A percentile compares a stretch with the other conserved stretches of the same genome.
These are phyloP conservation scores for Pilasporangium apinafurcum DNA, from an alignment of 352 stramenopile genomes.

Conservation along the genomic window DNA sequence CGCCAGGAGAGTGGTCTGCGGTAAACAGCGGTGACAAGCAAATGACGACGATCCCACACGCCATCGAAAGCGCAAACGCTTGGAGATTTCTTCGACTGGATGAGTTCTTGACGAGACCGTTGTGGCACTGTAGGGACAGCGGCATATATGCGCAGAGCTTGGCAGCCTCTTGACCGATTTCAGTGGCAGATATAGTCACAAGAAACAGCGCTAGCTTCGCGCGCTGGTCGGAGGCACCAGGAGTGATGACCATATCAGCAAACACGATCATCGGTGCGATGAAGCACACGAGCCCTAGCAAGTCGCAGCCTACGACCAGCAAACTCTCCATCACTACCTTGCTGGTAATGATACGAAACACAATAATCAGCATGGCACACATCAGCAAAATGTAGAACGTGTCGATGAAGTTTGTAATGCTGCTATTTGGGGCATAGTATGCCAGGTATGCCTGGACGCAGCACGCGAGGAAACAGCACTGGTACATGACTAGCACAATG, in stretches of 20 bases:
- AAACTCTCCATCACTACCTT: slow-evolving; percentile 39
- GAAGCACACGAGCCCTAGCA: slow-evolving; percentile 21
- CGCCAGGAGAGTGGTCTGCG: slow-evolving; percentile 11
- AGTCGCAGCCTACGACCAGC: slow-evolving; percentile 30
- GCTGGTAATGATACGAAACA: slow-evolving; percentile 45
- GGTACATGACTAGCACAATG: slow-evolving; percentile 32
- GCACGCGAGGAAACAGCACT: slow-evolving; percentile 33
- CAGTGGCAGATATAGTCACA: slow-evolving; percentile 32
- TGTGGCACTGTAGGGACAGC: slow-evolving; percentile 13
- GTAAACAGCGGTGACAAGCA: slow-evolving; percentile 17
- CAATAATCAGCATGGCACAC: slow-evolving; percentile 23
- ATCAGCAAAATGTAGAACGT: slow-evolving; percentile 40
- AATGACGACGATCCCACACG: slow-evolving; percentile 25
- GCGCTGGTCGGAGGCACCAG: slow-evolving; percentile 17
- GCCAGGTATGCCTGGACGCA: slow-evolving; percentile 48
- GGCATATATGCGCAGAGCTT: slow-evolving; percentile 2
- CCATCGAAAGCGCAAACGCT: slow-evolving; percentile 21
- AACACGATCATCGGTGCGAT: slow-evolving; percentile 29
- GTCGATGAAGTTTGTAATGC: slow-evolving; percentile 24
- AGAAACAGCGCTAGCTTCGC: slow-evolving; percentile 43
- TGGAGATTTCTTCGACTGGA: slow-evolving; percentile 14
- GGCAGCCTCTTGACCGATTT: slow-evolving; percentile 15
- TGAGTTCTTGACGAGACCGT: slow-evolving; percentile 15
- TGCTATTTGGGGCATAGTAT: slow-evolving; percentile 24
- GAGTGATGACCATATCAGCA: slow-evolving; percentile 32